A percentile compares a stretch with the other conserved stretches of the same genome.
These are phyloP conservation scores for Solanum verrucosum DNA, from an alignment of 257 asterid species.

Conservation along the genomic window DNA sequence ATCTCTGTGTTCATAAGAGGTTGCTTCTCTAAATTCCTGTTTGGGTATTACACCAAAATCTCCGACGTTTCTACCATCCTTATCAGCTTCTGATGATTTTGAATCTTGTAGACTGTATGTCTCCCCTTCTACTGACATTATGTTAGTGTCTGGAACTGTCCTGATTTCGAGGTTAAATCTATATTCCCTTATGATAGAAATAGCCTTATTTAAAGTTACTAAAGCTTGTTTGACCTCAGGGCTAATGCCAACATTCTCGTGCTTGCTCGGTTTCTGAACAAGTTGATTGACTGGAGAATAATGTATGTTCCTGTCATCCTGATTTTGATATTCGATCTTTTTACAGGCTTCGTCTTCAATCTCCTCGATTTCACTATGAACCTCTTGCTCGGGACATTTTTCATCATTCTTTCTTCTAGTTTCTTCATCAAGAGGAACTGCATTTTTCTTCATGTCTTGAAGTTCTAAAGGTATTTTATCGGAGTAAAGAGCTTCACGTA, in stretches of 20 bases:
- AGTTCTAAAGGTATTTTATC: conserved; percentile 11
- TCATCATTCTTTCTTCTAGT: neutral
- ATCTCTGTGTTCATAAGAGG: conserved; percentile 28
- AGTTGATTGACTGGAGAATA: conserved; percentile 10
- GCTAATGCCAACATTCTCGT: conserved; percentile 4
- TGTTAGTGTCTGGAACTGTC: neutral
- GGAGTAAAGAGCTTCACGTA: conserved; percentile 47
- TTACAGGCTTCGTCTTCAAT: conserved; percentile 26
- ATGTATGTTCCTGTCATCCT: neutral
- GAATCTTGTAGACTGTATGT: conserved; percentile 10
- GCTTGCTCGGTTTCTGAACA: conserved; percentile 7
- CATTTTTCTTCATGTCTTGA: conserved; percentile 2
- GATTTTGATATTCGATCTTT: conserved; percentile 4
- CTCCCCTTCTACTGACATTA: neutral
- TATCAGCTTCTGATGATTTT: conserved; percentile 15
- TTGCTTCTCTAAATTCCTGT: conserved; percentile 15
- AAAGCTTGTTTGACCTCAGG: conserved; percentile 44
- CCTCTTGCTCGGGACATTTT: neutral
- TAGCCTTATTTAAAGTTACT: conserved; percentile 50
- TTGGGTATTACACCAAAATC: conserved; percentile 4
- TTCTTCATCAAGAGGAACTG: conserved; percentile 15
- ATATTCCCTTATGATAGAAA: conserved; percentile 34
- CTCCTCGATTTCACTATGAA: conserved; percentile 41
- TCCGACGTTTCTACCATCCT: neutral
- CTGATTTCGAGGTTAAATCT: conserved; percentile 6